Evolutionary conservation across 768 basidiomycete species (phyloP), one percentile per base, ranked within the genome.

Genomic region (Russula brevipes): DNA sequence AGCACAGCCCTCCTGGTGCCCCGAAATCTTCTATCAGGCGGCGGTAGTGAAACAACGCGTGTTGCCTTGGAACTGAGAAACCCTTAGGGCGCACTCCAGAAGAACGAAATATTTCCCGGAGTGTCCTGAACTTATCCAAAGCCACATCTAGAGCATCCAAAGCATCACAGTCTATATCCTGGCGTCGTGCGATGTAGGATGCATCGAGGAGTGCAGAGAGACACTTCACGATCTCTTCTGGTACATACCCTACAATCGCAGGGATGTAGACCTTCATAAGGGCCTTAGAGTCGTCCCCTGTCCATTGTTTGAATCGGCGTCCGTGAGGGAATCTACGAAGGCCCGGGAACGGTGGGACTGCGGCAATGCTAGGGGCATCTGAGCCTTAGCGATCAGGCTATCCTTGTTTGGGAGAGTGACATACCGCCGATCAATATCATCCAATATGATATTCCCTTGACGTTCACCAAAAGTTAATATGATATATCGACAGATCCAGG

Each of bases 111-210:
- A 36, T 12, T 16, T 47, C 35, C 0, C 12, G 14, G 5, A 46
- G n/a, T 0, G 24, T 1, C 0, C 2, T 4, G n/a, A 56, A 46
- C 0, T 11, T 10, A 1, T 12, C 4, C 31, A 45, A 35, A 1
- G 55, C 42, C 1, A 30, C 24, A 8, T 44, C 31, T 1, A 55
- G 14, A 4, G 24, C 30, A 24, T 35, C 10, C n/a, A 56, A 19
- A 4, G 44, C 17, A 24, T 46, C 9, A 7, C 0, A 17, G 31
- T 33, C 2, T 5, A 56, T 56, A 10, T 56, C 41, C 1, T 56
- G 16, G 12, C 44, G 10, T 7, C 5, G 42, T 10, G 44, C 10
- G 5, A 56, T 56, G 70, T 44, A 67, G 72, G 33, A 73, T 46
- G 1, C 64, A 67, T 44, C 55, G 2, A 46, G 17, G 11, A 55